Evolutionary conservation across 805 yeast genomes (phyloP).

Genomic region (Yarrowia divulgata): DNA sequence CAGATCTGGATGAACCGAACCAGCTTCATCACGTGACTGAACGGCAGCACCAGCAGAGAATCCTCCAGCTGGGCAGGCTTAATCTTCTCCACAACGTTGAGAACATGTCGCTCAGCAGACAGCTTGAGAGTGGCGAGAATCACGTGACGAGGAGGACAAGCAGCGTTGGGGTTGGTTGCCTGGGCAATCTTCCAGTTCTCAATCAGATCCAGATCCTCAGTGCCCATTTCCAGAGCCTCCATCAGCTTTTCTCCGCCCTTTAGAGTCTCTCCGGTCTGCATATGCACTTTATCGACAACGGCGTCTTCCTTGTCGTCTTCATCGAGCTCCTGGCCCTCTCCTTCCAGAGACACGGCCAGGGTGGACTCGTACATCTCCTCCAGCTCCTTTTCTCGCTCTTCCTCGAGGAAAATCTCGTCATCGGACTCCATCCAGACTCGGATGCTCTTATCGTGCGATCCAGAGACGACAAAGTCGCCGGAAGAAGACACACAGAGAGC

Average conservation of each 20-base stretch:
- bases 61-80: constrained; percentile 89
- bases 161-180: constrained; percentile 55
- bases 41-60: constrained; percentile 88
- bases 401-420: constrained; percentile 95
- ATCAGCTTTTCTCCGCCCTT: constrained; percentile 92
- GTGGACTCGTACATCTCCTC: constrained; percentile 91
- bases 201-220: constrained; percentile 66
- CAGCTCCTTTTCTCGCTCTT: constrained; percentile 93
- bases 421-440: constrained; percentile 94
- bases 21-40: constrained; percentile 76
- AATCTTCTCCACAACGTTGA: constrained; percentile 73
- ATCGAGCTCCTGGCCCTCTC: constrained; percentile 54
- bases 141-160: constrained; percentile 70
- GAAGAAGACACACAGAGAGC: constrained; percentile 72
- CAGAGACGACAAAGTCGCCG: constrained; percentile 76
- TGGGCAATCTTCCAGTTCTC: constrained; percentile 59
- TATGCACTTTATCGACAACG: constrained; percentile 64
- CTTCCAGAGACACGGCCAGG: constrained; percentile 74
- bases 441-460: constrained; percentile 92
- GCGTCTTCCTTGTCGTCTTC: constrained; percentile 51
- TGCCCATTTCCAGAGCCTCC: constrained; percentile 89
- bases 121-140: constrained; percentile 75
- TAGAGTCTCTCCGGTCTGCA: constrained; percentile 87
- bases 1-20: constrained; percentile 78
- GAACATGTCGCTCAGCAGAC: constrained; percentile 77